phyloP scores from a whole-genome alignment of 352 stramenopile genomes.

The Chrysophaeum taylorii region DNA sequence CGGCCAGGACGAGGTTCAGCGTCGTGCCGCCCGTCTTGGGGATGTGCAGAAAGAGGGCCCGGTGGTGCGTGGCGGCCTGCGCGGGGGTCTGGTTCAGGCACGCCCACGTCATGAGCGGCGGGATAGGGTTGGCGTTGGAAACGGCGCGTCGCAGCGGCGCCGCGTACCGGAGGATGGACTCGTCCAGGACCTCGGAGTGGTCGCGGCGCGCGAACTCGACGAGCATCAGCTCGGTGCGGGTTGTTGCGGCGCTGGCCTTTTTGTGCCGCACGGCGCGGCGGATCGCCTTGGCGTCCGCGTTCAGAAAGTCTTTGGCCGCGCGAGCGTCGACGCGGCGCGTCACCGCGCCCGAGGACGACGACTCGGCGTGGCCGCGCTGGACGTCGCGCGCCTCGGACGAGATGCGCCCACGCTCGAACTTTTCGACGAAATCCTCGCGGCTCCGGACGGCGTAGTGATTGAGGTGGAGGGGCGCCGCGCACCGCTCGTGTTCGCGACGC shows the following conservation, averaged over 20 bases:
- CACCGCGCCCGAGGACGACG: neutral
- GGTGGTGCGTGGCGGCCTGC: neutral
- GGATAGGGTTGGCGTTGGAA: too few species aligned
- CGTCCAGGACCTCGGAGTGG: neutral
- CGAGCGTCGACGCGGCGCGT: neutral
- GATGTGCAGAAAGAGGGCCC: neutral
- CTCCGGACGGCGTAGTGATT: slow-evolving; percentile 15
- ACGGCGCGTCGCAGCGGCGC: neutral
- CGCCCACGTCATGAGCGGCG: too few species aligned
- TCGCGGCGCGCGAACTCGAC: slow-evolving; percentile 7
- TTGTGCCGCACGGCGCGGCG: neutral
- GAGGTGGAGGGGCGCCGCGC: neutral
- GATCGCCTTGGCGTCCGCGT: neutral
- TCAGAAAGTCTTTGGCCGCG: neutral
- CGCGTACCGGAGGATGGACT: neutral
- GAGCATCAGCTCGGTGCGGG: neutral
- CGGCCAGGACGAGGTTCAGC: neutral
- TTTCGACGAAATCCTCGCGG: slow-evolving; percentile 6
- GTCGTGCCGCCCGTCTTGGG: slow-evolving; percentile 9
- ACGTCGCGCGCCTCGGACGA: neutral
- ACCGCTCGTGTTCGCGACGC: neutral
- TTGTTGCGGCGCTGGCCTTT: neutral
- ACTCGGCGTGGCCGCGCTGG: neutral
- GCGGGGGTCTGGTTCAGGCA: too few species aligned
- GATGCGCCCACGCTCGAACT: slow-evolving; percentile 9